Evolutionary conservation across 192 early-diverging fungal species (phyloP).

Genomic region (Blastocladiella britannica): DNA sequence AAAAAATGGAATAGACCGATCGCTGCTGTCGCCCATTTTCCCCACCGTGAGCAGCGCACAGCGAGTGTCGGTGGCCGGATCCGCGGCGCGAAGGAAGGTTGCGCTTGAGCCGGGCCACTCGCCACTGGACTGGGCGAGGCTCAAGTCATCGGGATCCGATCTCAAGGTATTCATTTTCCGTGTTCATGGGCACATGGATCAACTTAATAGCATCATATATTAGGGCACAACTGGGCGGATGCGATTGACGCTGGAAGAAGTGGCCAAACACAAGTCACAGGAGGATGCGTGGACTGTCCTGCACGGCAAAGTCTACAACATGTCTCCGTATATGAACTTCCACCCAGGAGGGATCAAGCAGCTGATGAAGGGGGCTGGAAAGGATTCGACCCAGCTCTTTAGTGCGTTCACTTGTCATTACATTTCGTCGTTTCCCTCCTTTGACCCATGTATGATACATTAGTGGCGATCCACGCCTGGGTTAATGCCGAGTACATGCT

Average conservation of each 20-base stretch:
- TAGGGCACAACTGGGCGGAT: slow-evolving; percentile 25
- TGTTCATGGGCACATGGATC: background rate
- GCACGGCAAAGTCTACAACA: slow-evolving; percentile 77
- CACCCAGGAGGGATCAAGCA: slow-evolving; percentile 75
- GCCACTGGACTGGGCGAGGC: slow-evolving; percentile 77
- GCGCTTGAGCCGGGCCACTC: slow-evolving; percentile 70
- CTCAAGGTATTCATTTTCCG: slow-evolving; percentile 21
- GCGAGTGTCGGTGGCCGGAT: background rate
- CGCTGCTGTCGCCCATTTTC: background rate
- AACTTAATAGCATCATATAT: slow-evolving; percentile 1
- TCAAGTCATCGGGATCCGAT: slow-evolving; percentile 51
- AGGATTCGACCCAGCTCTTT: slow-evolving; percentile 78
- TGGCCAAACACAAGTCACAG: slow-evolving; percentile 49
- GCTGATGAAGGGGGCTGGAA: slow-evolving; percentile 65
- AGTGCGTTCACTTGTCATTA: slow-evolving; percentile 17
- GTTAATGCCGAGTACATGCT: slow-evolving; percentile 80
- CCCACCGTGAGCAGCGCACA: background rate
- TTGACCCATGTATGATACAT: background rate
- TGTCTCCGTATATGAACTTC: slow-evolving; percentile 70
- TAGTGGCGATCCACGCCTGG: slow-evolving; percentile 70
- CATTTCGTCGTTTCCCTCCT: background rate
- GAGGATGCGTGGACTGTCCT: slow-evolving; percentile 80
- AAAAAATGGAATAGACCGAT: too few species aligned
- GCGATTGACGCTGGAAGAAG: slow-evolving; percentile 47
- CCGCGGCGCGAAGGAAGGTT: slow-evolving; percentile 39